Conservation (phyloP, 2,329 filamentous ascomycete genomes). For the Arthroderma uncinatum region DNA sequence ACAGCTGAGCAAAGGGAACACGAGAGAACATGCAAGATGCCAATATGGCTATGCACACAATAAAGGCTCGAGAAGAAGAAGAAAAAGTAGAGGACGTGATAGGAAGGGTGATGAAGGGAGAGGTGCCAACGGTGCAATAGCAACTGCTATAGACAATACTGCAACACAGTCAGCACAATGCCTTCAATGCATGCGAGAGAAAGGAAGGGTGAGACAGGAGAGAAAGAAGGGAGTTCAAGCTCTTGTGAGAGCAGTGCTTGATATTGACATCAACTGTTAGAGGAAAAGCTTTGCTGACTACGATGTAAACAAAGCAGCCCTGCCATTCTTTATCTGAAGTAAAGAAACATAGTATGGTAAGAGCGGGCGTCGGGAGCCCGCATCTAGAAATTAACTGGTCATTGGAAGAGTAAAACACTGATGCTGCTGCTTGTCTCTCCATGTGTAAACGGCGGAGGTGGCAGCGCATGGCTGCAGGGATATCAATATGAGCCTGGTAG, state of each 20-base stretch:
- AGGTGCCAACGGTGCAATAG: not conserved
- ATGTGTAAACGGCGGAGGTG: not conserved
- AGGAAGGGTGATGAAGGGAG: too few species aligned
- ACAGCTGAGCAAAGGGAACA: not conserved
- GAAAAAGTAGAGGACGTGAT: not conserved
- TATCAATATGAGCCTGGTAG: not conserved
- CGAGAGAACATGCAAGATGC: too few species aligned
- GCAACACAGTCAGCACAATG: not conserved
- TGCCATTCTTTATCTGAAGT: not conserved
- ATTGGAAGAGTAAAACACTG: not conserved
- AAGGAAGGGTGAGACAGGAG: not conserved
- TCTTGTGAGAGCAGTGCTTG: not conserved
- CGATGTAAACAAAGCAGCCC: not conserved
- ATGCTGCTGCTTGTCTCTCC: not conserved
- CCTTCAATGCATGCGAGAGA: not conserved
- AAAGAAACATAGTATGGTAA: not conserved
- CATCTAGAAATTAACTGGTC: not conserved
- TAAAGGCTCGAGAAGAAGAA: too few species aligned
- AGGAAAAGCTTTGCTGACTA: not conserved
- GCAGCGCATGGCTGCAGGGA: not conserved
- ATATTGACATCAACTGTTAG: not conserved
- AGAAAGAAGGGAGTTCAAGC: not conserved
- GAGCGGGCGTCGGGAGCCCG: not conserved
- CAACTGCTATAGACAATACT: not conserved
- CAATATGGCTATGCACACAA: too few species aligned